Evolutionary conservation across 257 asterid species (phyloP), one percentile per base, ranked within the genome.

Genomic region (Phtheirospermum japonicum): DNA sequence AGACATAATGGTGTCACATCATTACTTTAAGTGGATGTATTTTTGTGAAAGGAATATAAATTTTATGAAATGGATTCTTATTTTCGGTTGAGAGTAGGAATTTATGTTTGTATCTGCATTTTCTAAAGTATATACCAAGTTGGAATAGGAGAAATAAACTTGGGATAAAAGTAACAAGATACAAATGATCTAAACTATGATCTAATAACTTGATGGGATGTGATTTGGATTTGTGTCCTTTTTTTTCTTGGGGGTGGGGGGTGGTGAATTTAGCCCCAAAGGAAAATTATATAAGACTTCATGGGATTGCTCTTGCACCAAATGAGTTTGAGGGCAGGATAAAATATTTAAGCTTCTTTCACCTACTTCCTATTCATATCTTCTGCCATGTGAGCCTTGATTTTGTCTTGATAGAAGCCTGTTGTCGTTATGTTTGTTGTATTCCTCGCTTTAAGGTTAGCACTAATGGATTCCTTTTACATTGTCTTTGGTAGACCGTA

Each of bases 321-420:
- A 61, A 36, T 36, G 26, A 66, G 23, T 56, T 57, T 16, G 37
- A 50, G 10, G 52, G 20, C 46, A 26, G 37, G 53, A 63, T 49
- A 14, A 40, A 16, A 32, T 13, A 20, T 5, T 52, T 33, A 10
- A 23, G 58, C 23, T 58, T 43, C 20, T 63, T 32, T 58, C 43
- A 20, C 30, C 49, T 58, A 34, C 11, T 69, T 30, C 31, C 55
- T 54, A 39, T 39, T 49, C 61, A 28, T 62, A 23, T 16, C 39
- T 53, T 57, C 52, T 16, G 30, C 19, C 30, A 32, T 55, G 36
- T 6, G 49, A 17, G 14, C 65, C 56, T 23, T 42, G 42, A 31
- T 33, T 10, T 62, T 43, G 57, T 63, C 32, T 16, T 31, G 31
- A n/a, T 64, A 4, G 57, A 64, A 46, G 42, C 71, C 31, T 37